Evolutionary conservation across 2,329 filamentous ascomycete genomes (phyloP).

Genomic region (Teratosphaeria zuluensis): DNA sequence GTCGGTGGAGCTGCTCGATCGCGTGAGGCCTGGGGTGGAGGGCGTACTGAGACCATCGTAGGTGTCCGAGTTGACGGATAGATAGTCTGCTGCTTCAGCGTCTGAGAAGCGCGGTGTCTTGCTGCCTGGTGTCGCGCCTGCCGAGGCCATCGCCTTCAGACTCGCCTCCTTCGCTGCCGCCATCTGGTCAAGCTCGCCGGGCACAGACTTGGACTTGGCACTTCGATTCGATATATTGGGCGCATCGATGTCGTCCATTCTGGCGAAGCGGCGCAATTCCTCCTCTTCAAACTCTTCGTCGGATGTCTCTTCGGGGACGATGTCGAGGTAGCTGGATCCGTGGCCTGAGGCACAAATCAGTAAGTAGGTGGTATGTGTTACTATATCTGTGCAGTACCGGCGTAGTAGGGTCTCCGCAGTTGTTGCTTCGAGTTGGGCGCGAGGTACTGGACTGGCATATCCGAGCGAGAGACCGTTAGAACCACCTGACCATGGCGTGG

Average conservation of each 20-base stretch:
- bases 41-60: slow-evolving; percentile 23
- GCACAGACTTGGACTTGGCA: not conserved
- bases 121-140: slow-evolving; percentile 4
- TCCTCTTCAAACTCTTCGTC: slow-evolving; percentile 7
- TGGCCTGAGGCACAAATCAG: slow-evolving; percentile 14
- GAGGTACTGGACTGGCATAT: slow-evolving; percentile 4
- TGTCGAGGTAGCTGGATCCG: slow-evolving; percentile 17
- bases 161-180: slow-evolving; percentile 21
- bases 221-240: not conserved
- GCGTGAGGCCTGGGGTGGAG: slow-evolving; percentile 49
- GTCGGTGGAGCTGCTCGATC: slow-evolving; percentile 71
- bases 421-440: not conserved
- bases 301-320: slow-evolving; percentile 16
- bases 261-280: slow-evolving; percentile 18
- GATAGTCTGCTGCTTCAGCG: slow-evolving; percentile 19
- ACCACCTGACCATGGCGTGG: not conserved
- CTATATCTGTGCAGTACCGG: not conserved
- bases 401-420: slow-evolving; percentile 9
- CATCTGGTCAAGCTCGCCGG: slow-evolving; percentile 18
- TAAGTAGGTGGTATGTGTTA: not conserved
- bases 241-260: slow-evolving; percentile 17
- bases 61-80: slow-evolving; percentile 30
- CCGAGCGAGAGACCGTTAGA: not conserved
- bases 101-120: slow-evolving; percentile 7
- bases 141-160: slow-evolving; percentile 9